phyloP scores from a whole-genome alignment of 495 filamentous ascomycete genomes.

The Astrothelium subdiscretum region DNA sequence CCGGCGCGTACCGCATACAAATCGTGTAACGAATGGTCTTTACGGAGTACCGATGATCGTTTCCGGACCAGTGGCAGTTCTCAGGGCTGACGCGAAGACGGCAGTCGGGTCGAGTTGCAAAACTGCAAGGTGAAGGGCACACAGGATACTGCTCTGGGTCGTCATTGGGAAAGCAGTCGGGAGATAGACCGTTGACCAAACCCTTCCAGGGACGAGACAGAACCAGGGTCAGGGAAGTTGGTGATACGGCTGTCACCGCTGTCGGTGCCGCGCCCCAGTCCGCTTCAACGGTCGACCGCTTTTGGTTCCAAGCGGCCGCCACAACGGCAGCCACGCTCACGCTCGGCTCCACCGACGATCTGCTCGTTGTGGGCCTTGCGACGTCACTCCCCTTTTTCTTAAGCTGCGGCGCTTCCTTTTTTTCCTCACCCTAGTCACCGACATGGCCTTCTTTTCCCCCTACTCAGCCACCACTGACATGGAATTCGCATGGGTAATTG shows the following conservation, averaged over 20 bases:
- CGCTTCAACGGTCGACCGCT: background rate
- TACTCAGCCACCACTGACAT: slow-evolving; percentile 1
- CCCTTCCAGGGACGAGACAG: background rate
- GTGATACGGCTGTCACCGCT: background rate
- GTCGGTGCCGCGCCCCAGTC: no score
- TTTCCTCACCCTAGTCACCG: background rate
- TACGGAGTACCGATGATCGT: background rate
- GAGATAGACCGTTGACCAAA: background rate
- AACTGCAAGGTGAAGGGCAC: no score
- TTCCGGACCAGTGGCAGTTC: no score
- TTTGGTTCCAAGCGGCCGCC: no score
- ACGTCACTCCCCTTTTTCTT: background rate
- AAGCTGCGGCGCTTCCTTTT: background rate
- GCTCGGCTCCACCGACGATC: background rate
- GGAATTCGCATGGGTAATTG: background rate
- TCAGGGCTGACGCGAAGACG: no score
- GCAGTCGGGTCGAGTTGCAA: no score
- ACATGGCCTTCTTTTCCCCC: background rate
- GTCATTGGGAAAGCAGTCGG: background rate
- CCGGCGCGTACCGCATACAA: background rate
- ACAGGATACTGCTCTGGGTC: no score
- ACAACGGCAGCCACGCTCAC: background rate
- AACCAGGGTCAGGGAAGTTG: background rate
- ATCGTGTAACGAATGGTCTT: background rate
- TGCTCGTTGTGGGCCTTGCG: background rate